Evolutionary conservation across 768 basidiomycete species (phyloP).

Genomic region (Exidia glandulosa): DNA sequence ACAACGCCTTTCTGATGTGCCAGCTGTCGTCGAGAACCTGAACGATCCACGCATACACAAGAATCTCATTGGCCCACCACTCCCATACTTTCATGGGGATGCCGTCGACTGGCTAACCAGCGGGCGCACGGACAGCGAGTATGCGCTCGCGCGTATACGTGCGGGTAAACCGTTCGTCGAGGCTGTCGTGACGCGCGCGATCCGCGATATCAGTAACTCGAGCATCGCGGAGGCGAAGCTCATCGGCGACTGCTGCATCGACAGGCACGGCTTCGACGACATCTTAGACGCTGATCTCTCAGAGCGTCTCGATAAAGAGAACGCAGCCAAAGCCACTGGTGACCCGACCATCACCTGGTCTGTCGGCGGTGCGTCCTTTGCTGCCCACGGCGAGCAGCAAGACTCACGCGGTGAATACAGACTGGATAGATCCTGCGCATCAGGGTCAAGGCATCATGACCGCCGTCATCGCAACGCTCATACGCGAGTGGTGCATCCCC

Average conservation of each 20-base stretch:
- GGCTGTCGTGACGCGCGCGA: conserved; percentile 35
- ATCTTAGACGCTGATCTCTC: conserved; percentile 27
- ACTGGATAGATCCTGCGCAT: not conserved
- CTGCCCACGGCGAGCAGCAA: not conserved
- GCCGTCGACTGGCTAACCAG: conserved; percentile 27
- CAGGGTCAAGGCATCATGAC: not conserved
- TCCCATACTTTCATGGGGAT: conserved; percentile 38
- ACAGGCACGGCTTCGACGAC: conserved; percentile 23
- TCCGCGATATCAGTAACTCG: conserved; percentile 46
- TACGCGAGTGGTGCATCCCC: not conserved
- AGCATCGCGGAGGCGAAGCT: conserved; percentile 34
- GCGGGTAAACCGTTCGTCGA: conserved; percentile 26
- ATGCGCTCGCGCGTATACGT: not conserved
- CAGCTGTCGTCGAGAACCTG: conserved; percentile 25
- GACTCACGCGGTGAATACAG: not conserved
- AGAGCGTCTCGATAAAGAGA: conserved; percentile 26
- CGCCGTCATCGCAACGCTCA: not conserved
- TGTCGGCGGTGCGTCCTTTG: conserved; percentile 26
- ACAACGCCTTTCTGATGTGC: conserved; percentile 36
- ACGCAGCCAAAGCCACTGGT: conserved; percentile 30
- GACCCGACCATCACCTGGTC: conserved; percentile 50
- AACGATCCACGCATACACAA: conserved; percentile 39
- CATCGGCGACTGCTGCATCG: conserved; percentile 34
- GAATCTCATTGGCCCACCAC: conserved; percentile 37
- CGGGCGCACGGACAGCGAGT: conserved; percentile 11